A percentile compares a stretch with the other conserved stretches of the same genome.
phyloP scores from a whole-genome alignment of 2,329 filamentous ascomycete genomes.

The Paramyrothecium sp. region DNA sequence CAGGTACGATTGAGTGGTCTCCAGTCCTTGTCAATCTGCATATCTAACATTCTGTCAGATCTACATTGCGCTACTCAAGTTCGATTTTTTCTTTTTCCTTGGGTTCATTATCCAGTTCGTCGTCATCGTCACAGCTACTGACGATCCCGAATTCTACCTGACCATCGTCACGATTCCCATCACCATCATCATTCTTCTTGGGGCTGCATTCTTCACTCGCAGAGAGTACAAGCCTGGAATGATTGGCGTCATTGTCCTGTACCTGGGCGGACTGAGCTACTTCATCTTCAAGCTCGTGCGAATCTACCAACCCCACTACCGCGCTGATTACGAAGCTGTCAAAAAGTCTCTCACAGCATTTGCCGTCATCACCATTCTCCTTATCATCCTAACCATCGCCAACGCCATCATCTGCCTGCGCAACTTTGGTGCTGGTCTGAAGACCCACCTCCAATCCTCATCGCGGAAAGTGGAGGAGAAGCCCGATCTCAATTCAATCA shows the following conservation, averaged over 20 bases:
- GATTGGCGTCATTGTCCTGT: slow-evolving; percentile 75
- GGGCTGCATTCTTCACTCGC: slow-evolving; percentile 81
- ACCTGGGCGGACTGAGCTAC: slow-evolving; percentile 86
- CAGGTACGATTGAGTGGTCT: slow-evolving; percentile 61
- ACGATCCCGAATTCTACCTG: slow-evolving; percentile 75
- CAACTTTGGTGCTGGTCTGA: slow-evolving; percentile 89
- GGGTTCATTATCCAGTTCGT: slow-evolving; percentile 98
- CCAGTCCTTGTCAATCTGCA: neutral
- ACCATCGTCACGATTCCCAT: slow-evolving; percentile 89
- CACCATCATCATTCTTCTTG: slow-evolving; percentile 83
- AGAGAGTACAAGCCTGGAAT: slow-evolving; percentile 81
- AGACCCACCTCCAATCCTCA: slow-evolving; percentile 72
- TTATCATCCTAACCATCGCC: slow-evolving; percentile 84
- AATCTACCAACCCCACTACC: slow-evolving; percentile 74
- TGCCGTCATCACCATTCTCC: slow-evolving; percentile 84
- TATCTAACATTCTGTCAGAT: slow-evolving; percentile 56
- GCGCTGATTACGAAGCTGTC: slow-evolving; percentile 69
- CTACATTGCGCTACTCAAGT: slow-evolving; percentile 96
- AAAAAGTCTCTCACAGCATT: slow-evolving; percentile 88
- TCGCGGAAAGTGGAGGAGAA: slow-evolving; percentile 49
- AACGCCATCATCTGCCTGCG: slow-evolving; percentile 84
- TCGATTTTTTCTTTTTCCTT: slow-evolving; percentile 99
- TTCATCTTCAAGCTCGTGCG: slow-evolving; percentile 98
- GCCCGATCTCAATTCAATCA: slow-evolving; percentile 55
- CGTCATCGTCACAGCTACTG: slow-evolving; percentile 74